Evolutionary conservation across 2,329 filamentous ascomycete species (phyloP).

Genomic region (Fusarium siculi): DNA sequence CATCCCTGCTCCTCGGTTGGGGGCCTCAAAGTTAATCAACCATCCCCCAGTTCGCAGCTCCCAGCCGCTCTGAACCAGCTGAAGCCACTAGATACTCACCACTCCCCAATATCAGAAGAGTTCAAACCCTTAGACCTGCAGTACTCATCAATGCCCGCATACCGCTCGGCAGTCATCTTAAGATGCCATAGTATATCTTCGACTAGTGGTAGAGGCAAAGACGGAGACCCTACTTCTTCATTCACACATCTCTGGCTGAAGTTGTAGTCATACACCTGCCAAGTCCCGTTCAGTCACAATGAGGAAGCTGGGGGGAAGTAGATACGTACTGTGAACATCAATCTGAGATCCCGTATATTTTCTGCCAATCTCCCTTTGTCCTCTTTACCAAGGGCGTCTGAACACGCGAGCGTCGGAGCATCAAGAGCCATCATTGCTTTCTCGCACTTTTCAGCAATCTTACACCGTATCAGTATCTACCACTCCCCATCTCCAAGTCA

Average conservation of each 20-base stretch:
- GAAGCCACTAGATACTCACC: neutral
- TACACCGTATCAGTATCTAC: neutral
- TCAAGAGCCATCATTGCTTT: neutral
- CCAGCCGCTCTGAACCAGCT: neutral
- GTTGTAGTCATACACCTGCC: neutral
- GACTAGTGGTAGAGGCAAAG: neutral
- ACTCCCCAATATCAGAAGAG: neutral
- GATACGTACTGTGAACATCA: neutral
- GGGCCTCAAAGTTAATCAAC: slow-evolving; percentile 15
- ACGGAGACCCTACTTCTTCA: neutral
- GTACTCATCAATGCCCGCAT: neutral
- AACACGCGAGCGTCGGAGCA: neutral
- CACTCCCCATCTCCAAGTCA: neutral
- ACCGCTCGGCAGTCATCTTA: neutral
- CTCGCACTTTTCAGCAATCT: neutral
- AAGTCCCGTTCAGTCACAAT: neutral
- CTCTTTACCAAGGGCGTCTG: neutral
- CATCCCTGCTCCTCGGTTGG: slow-evolving; percentile 18
- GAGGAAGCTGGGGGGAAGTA: neutral
- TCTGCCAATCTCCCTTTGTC: neutral
- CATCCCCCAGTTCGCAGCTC: neutral
- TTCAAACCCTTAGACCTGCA: neutral
- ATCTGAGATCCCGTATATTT: neutral
- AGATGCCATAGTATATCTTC: neutral
- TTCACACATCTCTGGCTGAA: neutral